These are phyloP conservation scores for Vigna trinervia DNA, from an alignment of 306 rosid species.

Conservation along the genomic window DNA sequence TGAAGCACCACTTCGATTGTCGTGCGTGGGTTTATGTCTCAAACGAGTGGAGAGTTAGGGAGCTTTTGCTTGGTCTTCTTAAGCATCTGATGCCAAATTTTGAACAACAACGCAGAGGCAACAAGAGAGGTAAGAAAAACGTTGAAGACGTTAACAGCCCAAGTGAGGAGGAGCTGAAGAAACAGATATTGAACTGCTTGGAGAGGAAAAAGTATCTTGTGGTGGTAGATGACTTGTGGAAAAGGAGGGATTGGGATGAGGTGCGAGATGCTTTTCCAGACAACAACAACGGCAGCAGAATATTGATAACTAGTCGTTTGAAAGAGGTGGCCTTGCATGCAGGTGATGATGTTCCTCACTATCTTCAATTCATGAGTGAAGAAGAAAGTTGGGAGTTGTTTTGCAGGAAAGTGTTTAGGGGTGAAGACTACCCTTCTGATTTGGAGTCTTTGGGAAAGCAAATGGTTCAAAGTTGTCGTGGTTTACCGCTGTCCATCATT, in stretches of 20 bases:
- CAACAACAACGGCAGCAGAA: conserved; percentile 25
- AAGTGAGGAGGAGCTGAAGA: conserved; percentile 28
- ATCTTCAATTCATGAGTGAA: conserved; percentile 1
- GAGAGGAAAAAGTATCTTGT: conserved; percentile 20
- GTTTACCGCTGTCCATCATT: conserved; percentile 6
- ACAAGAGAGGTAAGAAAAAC: not conserved
- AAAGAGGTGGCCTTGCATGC: conserved; percentile 25
- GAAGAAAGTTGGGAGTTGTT: conserved; percentile 49
- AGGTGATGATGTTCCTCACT: conserved; percentile 9
- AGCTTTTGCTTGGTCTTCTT: not conserved
- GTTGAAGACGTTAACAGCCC: not conserved
- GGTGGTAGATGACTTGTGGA: conserved; percentile 41
- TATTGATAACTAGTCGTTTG: conserved; percentile 43
- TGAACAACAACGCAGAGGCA: not conserved
- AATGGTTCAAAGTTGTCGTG: no score
- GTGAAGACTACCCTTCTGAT: conserved; percentile 19
- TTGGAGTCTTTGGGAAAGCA: conserved; percentile 1
- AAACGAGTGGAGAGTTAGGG: not conserved
- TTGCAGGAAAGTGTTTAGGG: conserved; percentile 33
- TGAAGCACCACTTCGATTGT: not conserved
- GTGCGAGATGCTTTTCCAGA: conserved; percentile 20
- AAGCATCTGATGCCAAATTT: not conserved
- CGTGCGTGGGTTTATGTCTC: conserved; percentile 25
- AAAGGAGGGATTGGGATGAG: conserved; percentile 23
- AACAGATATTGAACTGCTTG: not conserved